Evolutionary conservation across 2,329 filamentous ascomycete genomes (phyloP), one percentile per base, ranked within the genome.

Genomic region (Sporothrix variecibatus): DNA sequence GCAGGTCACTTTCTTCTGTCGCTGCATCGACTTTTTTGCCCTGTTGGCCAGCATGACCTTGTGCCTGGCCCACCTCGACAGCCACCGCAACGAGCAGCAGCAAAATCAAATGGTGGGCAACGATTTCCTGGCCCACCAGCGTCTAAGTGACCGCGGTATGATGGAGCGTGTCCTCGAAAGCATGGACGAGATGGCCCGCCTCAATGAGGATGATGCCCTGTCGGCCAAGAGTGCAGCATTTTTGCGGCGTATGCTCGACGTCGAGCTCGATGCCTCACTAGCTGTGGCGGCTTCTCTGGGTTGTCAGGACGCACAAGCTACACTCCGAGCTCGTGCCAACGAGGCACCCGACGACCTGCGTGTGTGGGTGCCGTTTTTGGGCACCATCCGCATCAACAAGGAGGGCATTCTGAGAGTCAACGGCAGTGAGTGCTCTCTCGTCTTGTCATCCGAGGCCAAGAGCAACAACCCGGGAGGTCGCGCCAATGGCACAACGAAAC

Each of bases 291-390:
- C 67, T 3, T 40, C 71, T 5, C n/a, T 43, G 8, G 74, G 71
- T 26, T 73, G 67, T 28, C 11, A 28, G 4, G 38, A 71, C 6
- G 72, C 65, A 0, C 53, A 70, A 34, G 65, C 53, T 1, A 49
- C 34, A 23, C 26, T 49, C 4, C 28, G 46, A 1, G 46, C 8
- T 0, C 67, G 17, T 9, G 26, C 38, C 53, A 67, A n/a, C 11
- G n/a, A 40, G 1, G 3, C 17, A 2, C 58, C 62, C 43, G 73
- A 71, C 11, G 73, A 73, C 46, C 74, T 78, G 5, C 76, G 77
- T 23, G 82, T 87, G 15, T 78, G 81, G 15, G 82, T 87, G 23
- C 85, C 85, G 0, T 83, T 84, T 56, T 80, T 85, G 28, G 84
- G 85, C 0, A 81, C 78, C 1, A 79, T 87, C 20, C 80, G 78